Base-by-base conservation (phyloP, 352 stramenopile genomes). In the Phytophthora capsici region DNA sequence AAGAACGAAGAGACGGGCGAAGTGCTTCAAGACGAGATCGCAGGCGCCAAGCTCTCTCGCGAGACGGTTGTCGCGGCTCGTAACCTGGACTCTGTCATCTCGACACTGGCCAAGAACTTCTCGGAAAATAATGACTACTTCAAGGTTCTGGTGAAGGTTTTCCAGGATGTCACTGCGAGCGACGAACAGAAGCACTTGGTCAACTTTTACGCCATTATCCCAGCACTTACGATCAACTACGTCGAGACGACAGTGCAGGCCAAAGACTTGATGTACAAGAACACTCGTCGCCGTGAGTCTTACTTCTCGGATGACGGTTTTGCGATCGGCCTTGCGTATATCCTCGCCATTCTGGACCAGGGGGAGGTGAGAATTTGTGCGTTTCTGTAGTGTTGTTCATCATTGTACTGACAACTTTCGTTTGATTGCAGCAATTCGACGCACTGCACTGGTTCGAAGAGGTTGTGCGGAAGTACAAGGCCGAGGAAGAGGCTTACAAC, bases 251-350 rank as follows among this genome's bases (percentile, higher is more conserved):
- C 86, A 28, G 88, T 96, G 25, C 88, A 96, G 68, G 88, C 86
- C 10, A 98, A 98, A 73, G 95, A 98, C 67, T 82, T 96, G 43
- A 98, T 98, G 91, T 97, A 98, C 76, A 98, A 98, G 81, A 97
- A 97, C 67, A 97, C 92, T 20, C 83, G 88, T 6, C 82, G 84
- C n/a, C 85, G 88, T 20, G 94, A 98, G 73, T 97, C 93, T 37
- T 99, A 98, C 68, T 99, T 98, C 61, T 94, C 91, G 10, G 94
- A 99, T 75, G 96, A 99, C 69, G 96, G 96, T 5, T 98, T 98
- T 76, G 91, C 94, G 28, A 93, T 98, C 22, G 96, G 96, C 7
- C 66, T 98, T 43, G 93, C 94, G 5, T 99, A 98, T 69, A 90
- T 98, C 20, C 78, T 99, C 7, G 86, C 90, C 22, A 95, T 98